These are phyloP conservation scores for Trichoderma gracile DNA, from an alignment of 2,329 filamentous ascomycete genomes.

Conservation along the genomic window DNA sequence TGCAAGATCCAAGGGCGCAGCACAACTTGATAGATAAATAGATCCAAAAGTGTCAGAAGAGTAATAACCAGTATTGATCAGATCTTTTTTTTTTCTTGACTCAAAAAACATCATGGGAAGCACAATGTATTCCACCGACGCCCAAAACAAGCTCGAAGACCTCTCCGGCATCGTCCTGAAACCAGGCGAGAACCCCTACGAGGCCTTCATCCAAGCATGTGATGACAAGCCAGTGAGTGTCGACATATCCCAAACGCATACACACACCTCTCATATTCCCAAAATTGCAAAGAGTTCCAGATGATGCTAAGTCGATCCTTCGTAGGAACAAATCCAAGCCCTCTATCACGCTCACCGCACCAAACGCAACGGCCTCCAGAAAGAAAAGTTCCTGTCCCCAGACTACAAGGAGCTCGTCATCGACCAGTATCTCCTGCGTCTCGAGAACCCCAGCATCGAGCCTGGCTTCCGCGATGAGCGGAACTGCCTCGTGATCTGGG, in stretches of 20 bases:
- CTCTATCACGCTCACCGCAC: slow-evolving; percentile 74
- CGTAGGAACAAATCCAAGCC: slow-evolving; percentile 65
- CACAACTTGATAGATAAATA: not conserved
- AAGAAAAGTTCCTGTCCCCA: slow-evolving; percentile 66
- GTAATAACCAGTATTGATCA: too few relatives aligned
- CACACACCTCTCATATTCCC: not conserved
- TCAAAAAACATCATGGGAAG: not conserved
- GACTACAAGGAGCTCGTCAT: slow-evolving; percentile 71
- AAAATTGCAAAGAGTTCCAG: accelerated
- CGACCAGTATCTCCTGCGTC: slow-evolving; percentile 71
- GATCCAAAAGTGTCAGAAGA: too few relatives aligned
- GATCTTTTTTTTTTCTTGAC: not conserved
- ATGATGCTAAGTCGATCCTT: not conserved
- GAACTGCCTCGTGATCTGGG: slow-evolving; percentile 87
- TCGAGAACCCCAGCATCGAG: slow-evolving; percentile 64
- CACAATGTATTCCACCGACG: slow-evolving; percentile 35
- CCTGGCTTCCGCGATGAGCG: slow-evolving; percentile 73
- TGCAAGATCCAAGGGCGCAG: slow-evolving; percentile 1
- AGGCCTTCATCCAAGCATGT: slow-evolving; percentile 69
- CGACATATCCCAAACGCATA: too few relatives aligned
- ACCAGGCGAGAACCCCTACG: slow-evolving; percentile 71
- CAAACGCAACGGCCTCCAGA: slow-evolving; percentile 75
- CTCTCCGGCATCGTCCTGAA: slow-evolving; percentile 52
- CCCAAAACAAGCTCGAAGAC: slow-evolving; percentile 55
- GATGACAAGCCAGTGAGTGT: slow-evolving; percentile 63